Evolutionary conservation across 2,329 filamentous ascomycete genomes (phyloP).

Genomic region (Tolypocladium paradoxum): DNA sequence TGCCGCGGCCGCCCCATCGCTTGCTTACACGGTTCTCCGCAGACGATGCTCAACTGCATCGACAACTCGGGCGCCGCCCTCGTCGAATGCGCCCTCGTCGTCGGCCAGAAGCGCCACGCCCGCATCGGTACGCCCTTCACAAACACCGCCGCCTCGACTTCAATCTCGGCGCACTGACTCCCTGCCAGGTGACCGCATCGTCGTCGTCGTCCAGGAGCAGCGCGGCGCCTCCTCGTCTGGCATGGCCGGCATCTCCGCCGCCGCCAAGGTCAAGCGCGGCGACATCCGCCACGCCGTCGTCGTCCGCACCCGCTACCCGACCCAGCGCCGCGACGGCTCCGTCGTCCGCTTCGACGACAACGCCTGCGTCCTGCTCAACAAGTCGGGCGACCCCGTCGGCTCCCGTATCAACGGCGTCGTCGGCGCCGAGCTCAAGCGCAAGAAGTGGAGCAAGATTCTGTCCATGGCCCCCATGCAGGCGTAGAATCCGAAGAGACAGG

Average conservation of each 20-base stretch:
- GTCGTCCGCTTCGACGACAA: constrained; percentile 95
- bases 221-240: constrained; percentile 64
- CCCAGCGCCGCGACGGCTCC: constrained; percentile 78
- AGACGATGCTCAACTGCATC: constrained; percentile 99
- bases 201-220: constrained; percentile 96
- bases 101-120: constrained; percentile 82
- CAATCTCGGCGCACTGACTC: background rate
- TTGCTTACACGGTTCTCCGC: too few species aligned
- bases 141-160: background rate
- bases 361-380: constrained; percentile 94
- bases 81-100: constrained; percentile 89
- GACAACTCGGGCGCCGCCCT: constrained; percentile 98
- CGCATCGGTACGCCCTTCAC: constrained; percentile 60
- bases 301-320: constrained; percentile 81
- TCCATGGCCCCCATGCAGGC: constrained; percentile 73
- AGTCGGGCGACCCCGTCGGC: constrained; percentile 89
- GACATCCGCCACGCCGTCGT: constrained; percentile 95
- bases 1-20: background rate
- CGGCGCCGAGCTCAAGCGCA: constrained; percentile 76
- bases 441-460: constrained; percentile 97
- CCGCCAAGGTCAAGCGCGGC: constrained; percentile 89
- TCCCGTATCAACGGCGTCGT: constrained; percentile 88
- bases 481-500: constrained; percentile 14
- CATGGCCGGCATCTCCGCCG: constrained; percentile 59
- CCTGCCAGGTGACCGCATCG: constrained; percentile 76